Conservation (phyloP, 768 basidiomycete species). For the Russula earlei region DNA sequence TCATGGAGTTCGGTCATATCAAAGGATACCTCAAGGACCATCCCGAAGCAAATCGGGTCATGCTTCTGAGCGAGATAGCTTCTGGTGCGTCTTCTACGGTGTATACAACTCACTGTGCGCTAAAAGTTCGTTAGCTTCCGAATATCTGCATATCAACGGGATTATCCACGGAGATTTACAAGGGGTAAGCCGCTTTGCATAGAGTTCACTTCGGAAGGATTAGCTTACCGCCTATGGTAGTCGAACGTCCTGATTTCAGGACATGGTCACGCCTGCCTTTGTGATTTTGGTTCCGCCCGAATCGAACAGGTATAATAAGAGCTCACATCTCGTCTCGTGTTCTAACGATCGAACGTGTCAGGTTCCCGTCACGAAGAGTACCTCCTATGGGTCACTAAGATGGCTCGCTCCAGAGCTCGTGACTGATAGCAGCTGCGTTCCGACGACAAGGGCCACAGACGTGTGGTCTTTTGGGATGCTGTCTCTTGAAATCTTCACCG, state of each 20-base stretch:
- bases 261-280: conserved; percentile 1
- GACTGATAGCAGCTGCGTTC: not conserved
- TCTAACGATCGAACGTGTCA: not conserved
- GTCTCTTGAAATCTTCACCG: conserved; percentile 38
- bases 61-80: conserved; percentile 8
- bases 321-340: not conserved
- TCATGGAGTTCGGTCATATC: conserved; percentile 11
- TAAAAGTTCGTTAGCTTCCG: conserved; percentile 1
- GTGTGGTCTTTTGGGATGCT: conserved; percentile 44
- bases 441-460: conserved; percentile 31
- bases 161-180: conserved; percentile 15
- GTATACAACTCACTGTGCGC: not conserved
- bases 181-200: not conserved
- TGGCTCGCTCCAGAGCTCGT: conserved; percentile 18
- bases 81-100: not conserved
- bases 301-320: conserved; percentile 6
- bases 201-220: not conserved
- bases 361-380: not conserved
- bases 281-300: conserved; percentile 11
- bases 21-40: not conserved
- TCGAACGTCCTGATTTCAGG: conserved; percentile 8
- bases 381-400: not conserved
- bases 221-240: not conserved
- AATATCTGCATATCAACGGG: conserved; percentile 11
- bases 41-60: conserved; percentile 4